Percentiles rank a stretch among this genome's conserved stretches.
Conservation (phyloP, 208 protist genomes). For the Trypanosoma melophagium region DNA sequence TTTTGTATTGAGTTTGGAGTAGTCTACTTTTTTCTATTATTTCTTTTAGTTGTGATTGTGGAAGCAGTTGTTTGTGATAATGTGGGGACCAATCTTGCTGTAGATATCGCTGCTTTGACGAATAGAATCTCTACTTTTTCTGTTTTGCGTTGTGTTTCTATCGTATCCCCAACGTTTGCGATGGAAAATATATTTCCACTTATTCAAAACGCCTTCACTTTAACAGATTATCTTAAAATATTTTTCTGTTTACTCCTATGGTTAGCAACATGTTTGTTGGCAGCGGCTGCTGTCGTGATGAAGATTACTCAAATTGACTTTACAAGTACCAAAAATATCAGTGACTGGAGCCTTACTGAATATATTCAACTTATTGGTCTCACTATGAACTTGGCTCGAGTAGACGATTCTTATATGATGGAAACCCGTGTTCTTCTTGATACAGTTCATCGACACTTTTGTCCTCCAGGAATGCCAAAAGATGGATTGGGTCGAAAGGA, state of each 20-base stretch:
- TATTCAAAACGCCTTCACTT: conserved; percentile 14
- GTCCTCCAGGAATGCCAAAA: conserved; percentile 21
- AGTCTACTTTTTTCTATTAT: conserved; percentile 23
- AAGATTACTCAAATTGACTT: conserved; percentile 40
- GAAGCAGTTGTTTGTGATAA: conserved; percentile 25
- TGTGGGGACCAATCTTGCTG: conserved; percentile 31
- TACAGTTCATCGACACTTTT: conserved; percentile 33
- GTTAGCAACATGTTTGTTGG: conserved; percentile 19
- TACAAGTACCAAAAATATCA: conserved; percentile 22
- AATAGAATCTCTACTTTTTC: conserved; percentile 28
- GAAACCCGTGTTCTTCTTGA: conserved; percentile 33
- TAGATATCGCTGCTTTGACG: conserved; percentile 28
- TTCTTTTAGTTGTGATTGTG: conserved; percentile 22
- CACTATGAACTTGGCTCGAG: conserved; percentile 32
- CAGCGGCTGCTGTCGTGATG: conserved; percentile 17
- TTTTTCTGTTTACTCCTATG: conserved; percentile 19
- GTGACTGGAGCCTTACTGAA: conserved; percentile 22
- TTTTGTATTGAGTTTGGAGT: conserved; percentile 33
- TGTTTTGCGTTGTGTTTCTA: conserved; percentile 20
- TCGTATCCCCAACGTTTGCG: conserved; percentile 27
- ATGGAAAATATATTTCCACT: conserved; percentile 26
- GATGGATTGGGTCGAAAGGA: conserved; percentile 11
- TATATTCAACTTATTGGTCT: conserved; percentile 33
- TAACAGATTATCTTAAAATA: conserved; percentile 16
- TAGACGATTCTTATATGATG: conserved; percentile 32